Conservation (phyloP, 2,329 filamentous ascomycete genomes). For the Talaromyces pinophilus region DNA sequence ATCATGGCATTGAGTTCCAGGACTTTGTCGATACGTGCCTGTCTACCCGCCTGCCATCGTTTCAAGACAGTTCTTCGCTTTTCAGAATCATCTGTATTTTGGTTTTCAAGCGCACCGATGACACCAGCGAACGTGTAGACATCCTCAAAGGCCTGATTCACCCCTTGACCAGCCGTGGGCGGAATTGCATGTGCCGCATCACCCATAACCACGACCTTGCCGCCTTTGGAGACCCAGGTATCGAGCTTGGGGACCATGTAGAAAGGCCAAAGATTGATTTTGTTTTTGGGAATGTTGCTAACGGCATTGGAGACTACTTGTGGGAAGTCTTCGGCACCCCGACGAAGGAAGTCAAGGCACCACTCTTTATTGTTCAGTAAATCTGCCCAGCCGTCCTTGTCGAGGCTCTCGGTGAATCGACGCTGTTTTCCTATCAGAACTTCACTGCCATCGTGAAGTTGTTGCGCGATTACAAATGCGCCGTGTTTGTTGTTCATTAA, state of each 20-base stretch:
- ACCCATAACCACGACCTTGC: conserved; percentile 37
- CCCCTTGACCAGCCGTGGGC: conserved; percentile 62
- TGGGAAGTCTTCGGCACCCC: conserved; percentile 31
- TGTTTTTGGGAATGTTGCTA: conserved; percentile 15
- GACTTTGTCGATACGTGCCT: conserved; percentile 17
- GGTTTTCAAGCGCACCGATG: conserved; percentile 26
- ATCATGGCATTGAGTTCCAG: conserved; percentile 20
- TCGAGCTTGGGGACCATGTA: conserved; percentile 22
- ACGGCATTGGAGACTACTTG: conserved; percentile 24
- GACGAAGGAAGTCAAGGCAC: conserved; percentile 28
- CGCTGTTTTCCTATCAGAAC: conserved; percentile 41
- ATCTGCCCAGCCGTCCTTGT: conserved; percentile 34
- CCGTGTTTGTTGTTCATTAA: conserved; percentile 37
- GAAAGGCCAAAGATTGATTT: conserved; percentile 22
- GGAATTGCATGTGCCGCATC: conserved; percentile 66
- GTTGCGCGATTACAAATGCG: conserved; percentile 43
- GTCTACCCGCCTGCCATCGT: conserved; percentile 17
- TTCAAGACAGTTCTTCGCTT: neutral
- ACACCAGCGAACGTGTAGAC: conserved; percentile 50
- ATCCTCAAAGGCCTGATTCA: conserved; percentile 60
- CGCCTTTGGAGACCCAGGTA: conserved; percentile 10
- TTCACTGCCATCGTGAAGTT: conserved; percentile 37
- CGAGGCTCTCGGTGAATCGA: conserved; percentile 9
- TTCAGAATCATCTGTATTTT: neutral
- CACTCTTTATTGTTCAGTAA: conserved; percentile 18